These are phyloP conservation scores for Candida endomychidarum DNA, from an alignment of 805 yeast species.

Conservation along the genomic window DNA sequence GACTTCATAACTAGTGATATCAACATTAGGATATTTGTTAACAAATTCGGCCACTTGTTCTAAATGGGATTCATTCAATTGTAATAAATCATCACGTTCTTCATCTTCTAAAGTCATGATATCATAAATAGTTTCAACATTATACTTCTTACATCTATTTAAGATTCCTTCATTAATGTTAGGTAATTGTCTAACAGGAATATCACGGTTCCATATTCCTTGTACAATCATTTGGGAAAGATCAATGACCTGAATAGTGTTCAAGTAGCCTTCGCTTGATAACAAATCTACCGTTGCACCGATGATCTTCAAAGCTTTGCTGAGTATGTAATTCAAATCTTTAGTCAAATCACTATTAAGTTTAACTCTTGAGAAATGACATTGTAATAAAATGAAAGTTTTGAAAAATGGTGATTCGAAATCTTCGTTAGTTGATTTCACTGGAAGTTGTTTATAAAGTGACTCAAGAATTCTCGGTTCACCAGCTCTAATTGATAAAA, in stretches of 20 bases:
- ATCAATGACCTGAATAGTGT: slow-evolving; percentile 83
- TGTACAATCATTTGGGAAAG: slow-evolving; percentile 85
- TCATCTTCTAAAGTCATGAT: slow-evolving; percentile 80
- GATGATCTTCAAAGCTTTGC: slow-evolving; percentile 49
- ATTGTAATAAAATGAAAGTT: slow-evolving; percentile 74
- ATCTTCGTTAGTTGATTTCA: slow-evolving; percentile 45
- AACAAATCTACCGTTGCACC: slow-evolving; percentile 73
- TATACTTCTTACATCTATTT: slow-evolving; percentile 50
- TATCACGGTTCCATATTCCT: slow-evolving; percentile 79
- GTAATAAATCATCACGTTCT: slow-evolving; percentile 60
- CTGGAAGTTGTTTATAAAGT: slow-evolving; percentile 61
- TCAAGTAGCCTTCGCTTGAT: slow-evolving; percentile 76
- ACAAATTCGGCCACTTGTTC: slow-evolving; percentile 80
- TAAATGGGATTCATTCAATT: slow-evolving; percentile 50
- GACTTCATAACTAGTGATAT: slow-evolving; percentile 52
- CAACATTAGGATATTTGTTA: slow-evolving; percentile 86
- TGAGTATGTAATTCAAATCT: slow-evolving; percentile 58
- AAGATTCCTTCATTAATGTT: slow-evolving; percentile 52
- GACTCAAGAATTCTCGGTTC: slow-evolving; percentile 52
- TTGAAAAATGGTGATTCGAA: slow-evolving; percentile 62
- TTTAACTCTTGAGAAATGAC: slow-evolving; percentile 67
- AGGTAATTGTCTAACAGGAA: slow-evolving; percentile 81
- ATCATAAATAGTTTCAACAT: slow-evolving; percentile 76
- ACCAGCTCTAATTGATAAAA: slow-evolving; percentile 57
- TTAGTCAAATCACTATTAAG: slow-evolving; percentile 57